These are phyloP conservation scores for Urtica urens DNA, from an alignment of 306 rosid genomes.

Conservation along the genomic window DNA sequence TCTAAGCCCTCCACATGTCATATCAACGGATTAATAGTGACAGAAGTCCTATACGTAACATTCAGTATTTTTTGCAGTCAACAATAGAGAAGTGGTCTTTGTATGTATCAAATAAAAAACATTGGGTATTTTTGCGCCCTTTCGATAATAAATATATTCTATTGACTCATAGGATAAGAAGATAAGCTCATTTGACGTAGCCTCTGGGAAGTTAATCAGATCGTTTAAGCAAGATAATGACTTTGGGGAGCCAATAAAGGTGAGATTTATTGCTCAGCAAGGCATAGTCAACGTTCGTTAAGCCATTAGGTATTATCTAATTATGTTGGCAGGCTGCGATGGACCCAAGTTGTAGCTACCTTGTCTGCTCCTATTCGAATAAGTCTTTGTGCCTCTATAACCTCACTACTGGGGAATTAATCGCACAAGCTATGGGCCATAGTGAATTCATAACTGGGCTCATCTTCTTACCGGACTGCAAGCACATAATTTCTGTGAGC, in stretches of 20 bases:
- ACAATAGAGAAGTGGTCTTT: too few species aligned
- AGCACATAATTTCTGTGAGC: constrained; percentile 63
- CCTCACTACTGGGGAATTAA: constrained; percentile 50
- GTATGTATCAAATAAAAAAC: too few species aligned
- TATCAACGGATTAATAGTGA: too few species aligned
- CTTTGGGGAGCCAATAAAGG: constrained; percentile 74
- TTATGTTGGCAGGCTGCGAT: constrained; percentile 39
- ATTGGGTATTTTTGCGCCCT: too few species aligned
- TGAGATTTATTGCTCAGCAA: constrained; percentile 23
- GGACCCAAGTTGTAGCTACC: constrained; percentile 68
- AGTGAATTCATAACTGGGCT: constrained; percentile 74
- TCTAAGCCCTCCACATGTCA: too few species aligned
- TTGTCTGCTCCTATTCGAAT: constrained; percentile 60
- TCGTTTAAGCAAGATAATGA: constrained; percentile 43
- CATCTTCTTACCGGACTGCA: constrained; percentile 70
- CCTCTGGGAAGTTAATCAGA: constrained; percentile 40
- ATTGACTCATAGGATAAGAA: constrained; percentile 49
- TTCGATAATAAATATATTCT: constrained; percentile 14
- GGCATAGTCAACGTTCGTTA: constrained; percentile 4
- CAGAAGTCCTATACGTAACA: too few species aligned
- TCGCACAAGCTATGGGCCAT: constrained; percentile 55
- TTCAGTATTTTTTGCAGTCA: too few species aligned
- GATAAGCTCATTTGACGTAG: constrained; percentile 49
- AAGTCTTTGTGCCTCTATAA: constrained; percentile 59
- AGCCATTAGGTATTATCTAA: constrained; percentile 7